Evolutionary conservation across 169 alveolate genomes (phyloP).

Genomic region (Toxoplasma gondii): DNA sequence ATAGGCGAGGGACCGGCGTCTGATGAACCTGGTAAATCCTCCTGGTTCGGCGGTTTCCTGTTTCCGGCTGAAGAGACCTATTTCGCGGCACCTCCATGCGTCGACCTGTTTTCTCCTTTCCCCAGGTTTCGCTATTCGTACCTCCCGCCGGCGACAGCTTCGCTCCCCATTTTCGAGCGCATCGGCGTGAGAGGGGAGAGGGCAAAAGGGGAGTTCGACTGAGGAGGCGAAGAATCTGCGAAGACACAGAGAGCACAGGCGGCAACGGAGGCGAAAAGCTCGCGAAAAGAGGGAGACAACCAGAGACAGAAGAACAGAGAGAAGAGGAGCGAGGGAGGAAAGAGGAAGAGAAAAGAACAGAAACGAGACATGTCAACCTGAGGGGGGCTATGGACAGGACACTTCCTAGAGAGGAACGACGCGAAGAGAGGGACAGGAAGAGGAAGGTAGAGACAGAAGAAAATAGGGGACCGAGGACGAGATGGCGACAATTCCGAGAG

Average conservation of each 20-base stretch:
- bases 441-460: too few species aligned
- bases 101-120: neutral
- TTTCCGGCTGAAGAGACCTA: neutral
- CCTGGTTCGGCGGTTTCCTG: too few species aligned
- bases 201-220: neutral
- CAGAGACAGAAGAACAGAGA: neutral
- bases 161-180: conserved; percentile 7
- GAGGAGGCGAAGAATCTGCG: neutral
- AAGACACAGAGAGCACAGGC: neutral
- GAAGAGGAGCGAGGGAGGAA: neutral
- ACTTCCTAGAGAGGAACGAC: too few species aligned
- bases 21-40: too few species aligned
- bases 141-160: neutral
- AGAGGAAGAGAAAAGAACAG: neutral
- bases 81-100: neutral
- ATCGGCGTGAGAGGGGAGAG: neutral
- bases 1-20: too few species aligned
- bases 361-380: too few species aligned
- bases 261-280: neutral
- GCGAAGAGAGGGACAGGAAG: too few species aligned
- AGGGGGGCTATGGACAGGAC: too few species aligned
- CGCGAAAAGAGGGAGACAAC: neutral
- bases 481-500: too few species aligned
- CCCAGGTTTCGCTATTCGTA: conserved; percentile 6
- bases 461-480: too few species aligned